Evolutionary conservation across 2,329 filamentous ascomycete genomes (phyloP).

Genomic region (Trichoderma gracile): DNA sequence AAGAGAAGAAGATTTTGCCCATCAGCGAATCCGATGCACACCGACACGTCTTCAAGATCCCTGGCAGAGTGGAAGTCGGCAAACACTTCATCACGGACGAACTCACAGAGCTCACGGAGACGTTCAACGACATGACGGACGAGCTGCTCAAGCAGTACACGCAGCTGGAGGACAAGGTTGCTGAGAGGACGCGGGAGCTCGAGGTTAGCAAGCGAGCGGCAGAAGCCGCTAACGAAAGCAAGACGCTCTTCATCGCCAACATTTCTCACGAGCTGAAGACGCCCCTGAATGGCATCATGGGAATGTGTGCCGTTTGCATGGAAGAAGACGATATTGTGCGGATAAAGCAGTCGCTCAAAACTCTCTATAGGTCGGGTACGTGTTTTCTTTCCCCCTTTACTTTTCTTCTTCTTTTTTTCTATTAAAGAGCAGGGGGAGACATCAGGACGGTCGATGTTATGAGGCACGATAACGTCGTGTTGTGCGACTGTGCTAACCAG

Average conservation of each 20-base stretch:
- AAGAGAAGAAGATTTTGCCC: conserved; percentile 35
- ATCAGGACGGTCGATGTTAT: no score
- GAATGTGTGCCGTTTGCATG: conserved; percentile 93
- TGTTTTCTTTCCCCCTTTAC: not conserved
- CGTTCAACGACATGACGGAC: conserved; percentile 93
- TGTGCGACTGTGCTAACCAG: conserved; percentile 26
- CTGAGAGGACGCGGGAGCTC: conserved; percentile 77
- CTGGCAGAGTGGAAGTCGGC: conserved; percentile 74
- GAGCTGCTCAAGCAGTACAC: conserved; percentile 86
- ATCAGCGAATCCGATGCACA: conserved; percentile 37
- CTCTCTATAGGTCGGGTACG: conserved; percentile 66
- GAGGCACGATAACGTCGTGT: not conserved
- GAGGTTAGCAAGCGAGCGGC: conserved; percentile 89
- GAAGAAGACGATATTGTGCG: conserved; percentile 77
- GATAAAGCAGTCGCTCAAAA: conserved; percentile 80
- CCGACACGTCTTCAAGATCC: conserved; percentile 74
- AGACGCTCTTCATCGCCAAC: conserved; percentile 96
- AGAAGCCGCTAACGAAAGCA: conserved; percentile 94
- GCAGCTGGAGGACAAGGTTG: conserved; percentile 79
- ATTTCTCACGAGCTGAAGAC: conserved; percentile 88
- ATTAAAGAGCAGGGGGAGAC: no score
- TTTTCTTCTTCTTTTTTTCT: not conserved
- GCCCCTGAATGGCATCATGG: conserved; percentile 90
- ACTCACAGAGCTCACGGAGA: conserved; percentile 75
- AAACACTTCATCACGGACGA: conserved; percentile 81